phyloP scores from a whole-genome alignment of 306 rosid species.

The Crataegus laevigata region DNA sequence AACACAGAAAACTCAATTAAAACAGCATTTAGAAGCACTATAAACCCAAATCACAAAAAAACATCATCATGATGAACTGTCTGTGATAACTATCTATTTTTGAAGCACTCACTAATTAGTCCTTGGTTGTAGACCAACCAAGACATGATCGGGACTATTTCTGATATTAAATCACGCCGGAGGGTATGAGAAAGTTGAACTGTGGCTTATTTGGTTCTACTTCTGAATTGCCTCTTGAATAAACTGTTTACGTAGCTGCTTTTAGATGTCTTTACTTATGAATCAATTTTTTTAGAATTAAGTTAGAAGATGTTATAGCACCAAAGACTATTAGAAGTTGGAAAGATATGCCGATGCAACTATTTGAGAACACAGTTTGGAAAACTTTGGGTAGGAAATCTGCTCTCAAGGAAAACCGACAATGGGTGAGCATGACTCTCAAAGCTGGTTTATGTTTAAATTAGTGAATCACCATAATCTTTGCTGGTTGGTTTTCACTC shows the following conservation, averaged over 20 bases:
- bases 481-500: neutral
- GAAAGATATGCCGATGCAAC: constrained; percentile 36
- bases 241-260: neutral
- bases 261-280: neutral
- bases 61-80: no score
- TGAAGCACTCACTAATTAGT: neutral
- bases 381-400: constrained; percentile 19
- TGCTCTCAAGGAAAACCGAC: constrained; percentile 23
- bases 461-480: neutral
- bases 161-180: constrained; percentile 51
- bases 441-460: neutral
- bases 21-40: no score
- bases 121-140: neutral
- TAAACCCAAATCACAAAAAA: no score
- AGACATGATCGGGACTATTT: constrained; percentile 32
- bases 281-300: neutral
- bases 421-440: constrained; percentile 31
- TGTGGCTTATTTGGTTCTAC: neutral
- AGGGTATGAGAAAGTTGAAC: constrained; percentile 20
- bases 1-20: no score
- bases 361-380: constrained; percentile 48
- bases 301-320: neutral
- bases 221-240: neutral
- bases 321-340: constrained; percentile 37
- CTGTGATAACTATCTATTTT: no score